These are phyloP conservation scores for Microsporum ferrugineum DNA, from an alignment of 2,329 filamentous ascomycete species.

Conservation along the genomic window DNA sequence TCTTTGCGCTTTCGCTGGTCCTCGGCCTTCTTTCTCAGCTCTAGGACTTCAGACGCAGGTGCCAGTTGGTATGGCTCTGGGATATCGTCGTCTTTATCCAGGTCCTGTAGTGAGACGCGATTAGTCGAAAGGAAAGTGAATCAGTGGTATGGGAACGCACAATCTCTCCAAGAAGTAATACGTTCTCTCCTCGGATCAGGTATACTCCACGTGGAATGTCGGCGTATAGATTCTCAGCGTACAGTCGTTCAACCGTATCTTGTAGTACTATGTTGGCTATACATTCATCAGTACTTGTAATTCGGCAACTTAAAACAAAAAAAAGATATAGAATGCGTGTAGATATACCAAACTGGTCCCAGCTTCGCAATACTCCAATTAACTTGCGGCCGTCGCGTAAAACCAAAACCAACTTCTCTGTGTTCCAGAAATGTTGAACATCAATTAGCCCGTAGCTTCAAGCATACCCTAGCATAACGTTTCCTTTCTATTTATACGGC, in stretches of 20 bases:
- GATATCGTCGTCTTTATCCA: conserved; percentile 87
- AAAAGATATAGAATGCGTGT: conserved; percentile 1
- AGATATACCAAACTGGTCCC: conserved; percentile 88
- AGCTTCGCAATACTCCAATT: conserved; percentile 82
- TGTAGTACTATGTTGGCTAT: conserved; percentile 89
- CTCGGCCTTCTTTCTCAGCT: conserved; percentile 61
- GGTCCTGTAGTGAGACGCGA: conserved; percentile 44
- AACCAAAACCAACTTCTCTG: conserved; percentile 89
- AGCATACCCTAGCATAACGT: neutral
- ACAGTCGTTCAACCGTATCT: conserved; percentile 81
- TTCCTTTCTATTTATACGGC: neutral
- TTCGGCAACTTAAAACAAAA: neutral
- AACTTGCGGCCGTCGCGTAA: conserved; percentile 89
- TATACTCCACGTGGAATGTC: conserved; percentile 81
- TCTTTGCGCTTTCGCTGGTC: conserved; percentile 58
- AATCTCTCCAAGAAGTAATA: conserved; percentile 89
- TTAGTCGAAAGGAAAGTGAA: neutral
- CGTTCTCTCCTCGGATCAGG: conserved; percentile 89
- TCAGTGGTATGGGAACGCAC: conserved; percentile 28
- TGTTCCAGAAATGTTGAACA: conserved; percentile 5
- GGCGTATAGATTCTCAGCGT: conserved; percentile 61
- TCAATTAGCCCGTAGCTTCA: neutral
- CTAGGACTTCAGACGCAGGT: conserved; percentile 57
- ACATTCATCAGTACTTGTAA: neutral
- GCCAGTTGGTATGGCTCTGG: conserved; percentile 58